Conservation (phyloP, 805 yeast species). For the Saccharomycopsis fodiens region DNA sequence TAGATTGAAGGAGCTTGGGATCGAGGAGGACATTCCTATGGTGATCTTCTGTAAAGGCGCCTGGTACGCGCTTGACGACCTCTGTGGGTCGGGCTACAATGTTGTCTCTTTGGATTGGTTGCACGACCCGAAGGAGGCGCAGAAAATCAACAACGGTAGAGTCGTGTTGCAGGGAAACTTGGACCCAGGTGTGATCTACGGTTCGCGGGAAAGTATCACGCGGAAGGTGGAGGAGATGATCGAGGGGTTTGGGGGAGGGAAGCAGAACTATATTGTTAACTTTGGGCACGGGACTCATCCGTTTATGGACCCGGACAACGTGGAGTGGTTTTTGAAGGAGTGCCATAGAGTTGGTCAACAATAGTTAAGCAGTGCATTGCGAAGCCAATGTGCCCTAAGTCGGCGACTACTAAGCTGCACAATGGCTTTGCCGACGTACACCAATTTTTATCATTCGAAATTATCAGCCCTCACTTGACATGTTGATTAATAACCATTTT, state of each 20-base stretch:
- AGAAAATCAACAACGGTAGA: constrained; percentile 62
- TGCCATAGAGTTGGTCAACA: constrained; percentile 71
- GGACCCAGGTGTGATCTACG: constrained; percentile 94
- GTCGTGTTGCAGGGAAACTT: constrained; percentile 89
- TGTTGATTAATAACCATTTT: too few species aligned
- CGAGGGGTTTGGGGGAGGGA: constrained; percentile 88
- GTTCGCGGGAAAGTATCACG: constrained; percentile 73
- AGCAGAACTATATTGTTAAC: constrained; percentile 83
- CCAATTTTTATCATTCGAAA: too few species aligned
- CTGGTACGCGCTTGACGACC: constrained; percentile 88
- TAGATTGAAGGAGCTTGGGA: constrained; percentile 55
- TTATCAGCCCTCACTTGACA: too few species aligned
- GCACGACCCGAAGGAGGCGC: constrained; percentile 79
- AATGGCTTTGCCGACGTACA: too few species aligned
- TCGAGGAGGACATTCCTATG: constrained; percentile 68
- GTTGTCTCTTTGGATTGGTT: constrained; percentile 93
- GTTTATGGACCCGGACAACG: constrained; percentile 88
- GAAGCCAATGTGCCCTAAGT: too few species aligned
- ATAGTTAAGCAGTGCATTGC: constrained; percentile 23
- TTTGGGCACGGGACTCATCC: constrained; percentile 99
- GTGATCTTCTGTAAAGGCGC: constrained; percentile 94
- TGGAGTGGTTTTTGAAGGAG: constrained; percentile 78
- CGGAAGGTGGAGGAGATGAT: constrained; percentile 84
- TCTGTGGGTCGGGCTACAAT: constrained; percentile 76
- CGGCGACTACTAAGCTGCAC: too few species aligned